Base-by-base conservation (phyloP, 768 basidiomycete genomes). In the Clitopilus hobsonii region DNA sequence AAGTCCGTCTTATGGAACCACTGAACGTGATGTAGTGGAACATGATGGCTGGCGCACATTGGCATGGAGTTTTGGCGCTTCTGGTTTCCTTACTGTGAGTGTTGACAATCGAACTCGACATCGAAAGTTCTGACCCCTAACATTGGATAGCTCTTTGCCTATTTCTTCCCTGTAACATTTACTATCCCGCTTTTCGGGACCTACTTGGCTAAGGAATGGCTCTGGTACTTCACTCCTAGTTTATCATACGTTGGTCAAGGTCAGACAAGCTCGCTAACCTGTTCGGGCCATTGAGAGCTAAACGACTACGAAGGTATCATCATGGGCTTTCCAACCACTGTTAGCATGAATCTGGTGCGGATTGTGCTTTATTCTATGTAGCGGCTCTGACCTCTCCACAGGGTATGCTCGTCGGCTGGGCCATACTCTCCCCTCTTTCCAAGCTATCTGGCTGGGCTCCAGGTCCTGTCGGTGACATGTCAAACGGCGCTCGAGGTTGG, bases 391-490 rank as follows among this genome's bases (percentile, higher is more conserved):
- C n/a, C 47, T 27, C 51, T 51, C 23, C 23, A 18, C 60, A 92
- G 90, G 94, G 96, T 25, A 98, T 97, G 96, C 60, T 98, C n/a
- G 85, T 89, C 8, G 96, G 96, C 7, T 98, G 96, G 96, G 95
- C 84, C 3, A 71, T 98, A 20, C 74, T 98, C n/a, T 93, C 93
- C 0, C 96, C 96, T 5, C 65, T 98, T 6, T 81, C 94, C 5
- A 94, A 93, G 63, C 62, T 79, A 47, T 68, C 74, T 0, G 93
- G 91, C 10, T 98, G 96, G 96, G 95, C 96, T 0, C 94, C 96
- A 45, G 96, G 94, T 4, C 85, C 89, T 7, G 93, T 96, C 5
- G 84, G 86, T 1, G 90, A 92, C 61, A 92, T 94, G 81, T 79
- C 86, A 4, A 79, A 80, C 56, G 96, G 96, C 38, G 87, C 94